Conservation (phyloP, 495 filamentous ascomycete species). For the Xylaria bambusicola region DNA sequence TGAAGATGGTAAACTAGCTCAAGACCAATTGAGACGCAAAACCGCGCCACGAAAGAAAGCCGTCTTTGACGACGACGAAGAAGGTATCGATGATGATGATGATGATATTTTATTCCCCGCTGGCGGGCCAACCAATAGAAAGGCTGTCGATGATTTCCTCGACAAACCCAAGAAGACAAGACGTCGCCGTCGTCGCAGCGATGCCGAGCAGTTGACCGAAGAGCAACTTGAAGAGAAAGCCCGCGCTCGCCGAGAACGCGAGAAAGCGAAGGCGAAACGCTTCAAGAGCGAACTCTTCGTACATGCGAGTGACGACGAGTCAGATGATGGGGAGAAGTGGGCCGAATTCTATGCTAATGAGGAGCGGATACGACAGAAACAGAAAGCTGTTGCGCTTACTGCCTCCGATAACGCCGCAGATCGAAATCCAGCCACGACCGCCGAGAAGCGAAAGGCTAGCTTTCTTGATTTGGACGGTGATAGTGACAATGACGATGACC, state of each 20-base stretch:
- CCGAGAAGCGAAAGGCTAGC: slow-evolving; percentile 28
- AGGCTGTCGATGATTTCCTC: slow-evolving; percentile 47
- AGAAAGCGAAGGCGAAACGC: slow-evolving; percentile 65
- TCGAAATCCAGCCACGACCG: slow-evolving; percentile 21
- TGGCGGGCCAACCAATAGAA: slow-evolving; percentile 61
- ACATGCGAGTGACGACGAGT: slow-evolving; percentile 76
- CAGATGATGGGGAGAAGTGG: slow-evolving; percentile 66
- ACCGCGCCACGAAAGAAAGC: slow-evolving; percentile 49
- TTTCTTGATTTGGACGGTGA: slow-evolving; percentile 24
- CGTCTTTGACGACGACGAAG: slow-evolving; percentile 66
- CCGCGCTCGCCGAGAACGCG: slow-evolving; percentile 54
- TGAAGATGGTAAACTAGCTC: slow-evolving; percentile 68
- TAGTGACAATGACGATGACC: slow-evolving; percentile 38
- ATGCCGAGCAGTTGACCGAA: slow-evolving; percentile 52
- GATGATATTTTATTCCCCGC: slow-evolving; percentile 63
- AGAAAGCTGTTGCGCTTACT: slow-evolving; percentile 27
- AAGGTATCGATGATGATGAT: slow-evolving; percentile 61
- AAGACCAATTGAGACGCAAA: slow-evolving; percentile 74
- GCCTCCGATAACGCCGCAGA: not conserved
- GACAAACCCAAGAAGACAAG: slow-evolving; percentile 51
- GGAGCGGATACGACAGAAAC: slow-evolving; percentile 52
- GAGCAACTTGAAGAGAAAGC: slow-evolving; percentile 46
- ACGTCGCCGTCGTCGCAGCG: slow-evolving; percentile 41
- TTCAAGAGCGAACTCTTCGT: slow-evolving; percentile 87
- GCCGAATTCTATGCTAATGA: slow-evolving; percentile 64